Conservation (phyloP, 2,329 filamentous ascomycete genomes). For the Sclerotinia spermophila region DNA sequence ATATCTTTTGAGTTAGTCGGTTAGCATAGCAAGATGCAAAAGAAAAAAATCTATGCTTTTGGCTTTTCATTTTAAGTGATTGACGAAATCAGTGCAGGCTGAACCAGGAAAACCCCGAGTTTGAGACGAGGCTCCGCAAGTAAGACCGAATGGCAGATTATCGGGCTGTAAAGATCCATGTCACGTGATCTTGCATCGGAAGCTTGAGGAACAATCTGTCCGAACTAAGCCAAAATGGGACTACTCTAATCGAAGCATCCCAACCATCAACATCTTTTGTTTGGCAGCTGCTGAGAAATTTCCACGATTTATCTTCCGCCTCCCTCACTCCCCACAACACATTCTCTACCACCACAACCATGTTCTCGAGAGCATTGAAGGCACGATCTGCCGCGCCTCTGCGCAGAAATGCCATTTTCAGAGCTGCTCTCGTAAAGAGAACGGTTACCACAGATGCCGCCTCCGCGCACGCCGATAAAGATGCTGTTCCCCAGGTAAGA, state of each 20-base stretch:
- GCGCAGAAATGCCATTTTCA: conserved; percentile 38
- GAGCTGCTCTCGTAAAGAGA: conserved; percentile 47
- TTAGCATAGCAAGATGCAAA: conserved; percentile 11
- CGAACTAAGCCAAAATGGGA: conserved; percentile 7
- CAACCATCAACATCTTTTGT: conserved; percentile 20
- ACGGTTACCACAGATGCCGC: conserved; percentile 94
- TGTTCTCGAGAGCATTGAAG: conserved; percentile 70
- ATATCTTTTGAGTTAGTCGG: not conserved
- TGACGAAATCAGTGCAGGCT: not conserved
- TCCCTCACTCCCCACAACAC: conserved; percentile 19
- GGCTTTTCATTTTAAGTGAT: not conserved
- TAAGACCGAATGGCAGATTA: not conserved
- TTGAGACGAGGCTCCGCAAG: not conserved
- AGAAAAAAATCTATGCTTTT: not conserved
- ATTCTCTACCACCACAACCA: conserved; percentile 40
- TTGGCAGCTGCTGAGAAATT: conserved; percentile 18
- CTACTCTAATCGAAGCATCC: conserved; percentile 19
- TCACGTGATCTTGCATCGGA: conserved; percentile 12
- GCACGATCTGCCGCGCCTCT: conserved; percentile 55
- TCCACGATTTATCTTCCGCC: conserved; percentile 14
- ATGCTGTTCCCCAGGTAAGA: conserved; percentile 62
- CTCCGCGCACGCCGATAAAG: conserved; percentile 81
- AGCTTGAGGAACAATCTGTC: conserved; percentile 15
- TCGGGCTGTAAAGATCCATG: not conserved
- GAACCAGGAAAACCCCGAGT: not conserved